phyloP scores from a whole-genome alignment of 176 grass and related monocot species.

The Ensete ventricosum region DNA sequence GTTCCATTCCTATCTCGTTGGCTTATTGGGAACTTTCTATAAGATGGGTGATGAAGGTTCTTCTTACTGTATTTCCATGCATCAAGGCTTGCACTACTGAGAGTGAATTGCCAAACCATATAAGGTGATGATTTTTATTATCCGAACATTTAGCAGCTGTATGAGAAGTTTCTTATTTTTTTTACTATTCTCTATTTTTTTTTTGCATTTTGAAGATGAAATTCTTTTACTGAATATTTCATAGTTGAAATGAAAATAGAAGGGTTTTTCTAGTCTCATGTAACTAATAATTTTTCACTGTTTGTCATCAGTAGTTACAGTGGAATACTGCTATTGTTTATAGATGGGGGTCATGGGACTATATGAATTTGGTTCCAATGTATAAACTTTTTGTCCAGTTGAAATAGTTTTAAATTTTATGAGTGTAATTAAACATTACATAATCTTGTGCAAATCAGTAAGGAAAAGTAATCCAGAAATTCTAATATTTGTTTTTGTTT shows the following conservation, averaged over 20 bases:
- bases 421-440: too few relatives aligned
- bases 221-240: not conserved
- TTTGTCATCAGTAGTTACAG: too few relatives aligned
- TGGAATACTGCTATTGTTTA: too few relatives aligned
- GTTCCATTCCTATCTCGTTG: slow-evolving; percentile 56
- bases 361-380: too few relatives aligned
- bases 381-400: too few relatives aligned
- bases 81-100: slow-evolving; percentile 85
- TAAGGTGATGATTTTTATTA: slow-evolving; percentile 39
- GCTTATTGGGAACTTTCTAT: slow-evolving; percentile 92
- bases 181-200: not conserved
- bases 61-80: slow-evolving; percentile 84
- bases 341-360: too few relatives aligned
- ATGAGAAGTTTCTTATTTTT: not conserved
- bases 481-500: too few relatives aligned
- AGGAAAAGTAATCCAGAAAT: too few relatives aligned
- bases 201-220: not conserved
- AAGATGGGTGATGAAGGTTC: slow-evolving; percentile 88
- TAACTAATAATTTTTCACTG: too few relatives aligned
- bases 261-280: too few relatives aligned
- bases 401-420: too few relatives aligned
- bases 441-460: too few relatives aligned
- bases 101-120: slow-evolving; percentile 65
- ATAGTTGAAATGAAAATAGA: not conserved
- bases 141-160: not conserved